Evolutionary conservation across 1,139 yeast genomes (phyloP).

Genomic region (Kluyveromyces sp.): DNA sequence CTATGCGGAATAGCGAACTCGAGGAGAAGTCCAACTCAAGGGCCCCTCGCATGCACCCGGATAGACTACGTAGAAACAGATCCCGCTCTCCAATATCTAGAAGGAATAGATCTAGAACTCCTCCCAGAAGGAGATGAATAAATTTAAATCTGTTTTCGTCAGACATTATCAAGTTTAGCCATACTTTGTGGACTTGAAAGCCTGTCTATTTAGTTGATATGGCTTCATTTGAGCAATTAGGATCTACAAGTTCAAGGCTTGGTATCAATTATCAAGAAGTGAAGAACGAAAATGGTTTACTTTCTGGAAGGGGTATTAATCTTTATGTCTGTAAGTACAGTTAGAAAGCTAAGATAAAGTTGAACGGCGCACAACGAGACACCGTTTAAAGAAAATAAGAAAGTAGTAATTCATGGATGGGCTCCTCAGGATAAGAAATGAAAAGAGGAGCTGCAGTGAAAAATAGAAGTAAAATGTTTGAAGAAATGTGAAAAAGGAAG

Average conservation of each 20-base stretch:
- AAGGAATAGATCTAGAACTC: constrained; percentile 16
- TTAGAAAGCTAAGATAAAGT: constrained; percentile 1
- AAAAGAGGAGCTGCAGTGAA: constrained; percentile 3
- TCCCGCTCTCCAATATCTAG: constrained; percentile 14
- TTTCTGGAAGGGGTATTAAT: background rate
- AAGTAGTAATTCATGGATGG: background rate
- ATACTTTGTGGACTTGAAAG: no score
- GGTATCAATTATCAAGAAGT: no score
- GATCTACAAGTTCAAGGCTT: no score
- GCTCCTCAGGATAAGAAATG: constrained; percentile 4
- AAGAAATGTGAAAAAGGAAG: constrained; percentile 1
- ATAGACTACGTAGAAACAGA: constrained; percentile 18
- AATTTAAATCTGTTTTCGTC: background rate
- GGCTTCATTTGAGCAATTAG: no score
- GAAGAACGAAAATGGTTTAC: background rate
- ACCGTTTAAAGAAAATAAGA: background rate
- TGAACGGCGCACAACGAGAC: background rate
- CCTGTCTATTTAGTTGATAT: no score
- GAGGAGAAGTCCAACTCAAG: constrained; percentile 9
- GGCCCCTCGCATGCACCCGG: constrained; percentile 8
- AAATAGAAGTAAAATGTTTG: constrained; percentile 1
- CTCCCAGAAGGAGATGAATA: constrained; percentile 11
- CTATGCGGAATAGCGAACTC: constrained; percentile 7
- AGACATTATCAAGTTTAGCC: no score
- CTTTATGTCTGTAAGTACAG: constrained; percentile 1